Percentiles rank a stretch among this genome's conserved stretches.
Conservation (phyloP, 106 monocot genomes). For the Allium cepa region DNA sequence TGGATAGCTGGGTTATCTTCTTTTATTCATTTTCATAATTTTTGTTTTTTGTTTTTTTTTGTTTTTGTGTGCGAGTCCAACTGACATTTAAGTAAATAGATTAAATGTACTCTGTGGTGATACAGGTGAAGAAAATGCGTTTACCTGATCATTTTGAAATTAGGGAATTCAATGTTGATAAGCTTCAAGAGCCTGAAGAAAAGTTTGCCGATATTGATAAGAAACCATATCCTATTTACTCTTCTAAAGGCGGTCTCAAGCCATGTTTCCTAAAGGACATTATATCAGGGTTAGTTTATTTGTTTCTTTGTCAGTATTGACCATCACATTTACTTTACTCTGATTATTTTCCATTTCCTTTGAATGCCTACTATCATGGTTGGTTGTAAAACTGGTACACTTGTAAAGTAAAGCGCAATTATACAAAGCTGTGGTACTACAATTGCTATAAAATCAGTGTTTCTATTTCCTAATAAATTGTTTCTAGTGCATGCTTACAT, state of each 20-base stretch:
- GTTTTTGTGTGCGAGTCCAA: too few relatives aligned
- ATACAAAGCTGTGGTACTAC: too few relatives aligned
- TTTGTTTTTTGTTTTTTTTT: too few relatives aligned
- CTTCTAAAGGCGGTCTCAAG: conserved; percentile 78
- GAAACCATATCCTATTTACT: conserved; percentile 83
- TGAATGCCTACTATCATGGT: not conserved
- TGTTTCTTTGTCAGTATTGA: not conserved
- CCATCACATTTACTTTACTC: not conserved
- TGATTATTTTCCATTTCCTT: not conserved
- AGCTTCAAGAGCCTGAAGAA: conserved; percentile 52
- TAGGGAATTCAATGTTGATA: conserved; percentile 69
- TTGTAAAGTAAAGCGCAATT: too few relatives aligned
- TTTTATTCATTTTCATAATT: too few relatives aligned
- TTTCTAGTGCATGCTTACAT: too few relatives aligned
- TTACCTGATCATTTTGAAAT: conserved; percentile 67
- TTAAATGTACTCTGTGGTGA: conserved; percentile 1
- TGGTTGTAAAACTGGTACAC: not conserved
- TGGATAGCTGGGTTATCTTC: too few relatives aligned
- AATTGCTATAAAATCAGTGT: too few relatives aligned
- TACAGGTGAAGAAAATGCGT: conserved; percentile 68
- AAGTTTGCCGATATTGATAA: conserved; percentile 31
- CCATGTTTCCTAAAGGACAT: conserved; percentile 51
- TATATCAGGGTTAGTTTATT: conserved; percentile 53
- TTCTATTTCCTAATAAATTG: too few relatives aligned
- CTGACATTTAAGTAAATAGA: not conserved